Evolutionary conservation across 495 filamentous ascomycete genomes (phyloP).

Genomic region (Trichodelitschia bisporula): DNA sequence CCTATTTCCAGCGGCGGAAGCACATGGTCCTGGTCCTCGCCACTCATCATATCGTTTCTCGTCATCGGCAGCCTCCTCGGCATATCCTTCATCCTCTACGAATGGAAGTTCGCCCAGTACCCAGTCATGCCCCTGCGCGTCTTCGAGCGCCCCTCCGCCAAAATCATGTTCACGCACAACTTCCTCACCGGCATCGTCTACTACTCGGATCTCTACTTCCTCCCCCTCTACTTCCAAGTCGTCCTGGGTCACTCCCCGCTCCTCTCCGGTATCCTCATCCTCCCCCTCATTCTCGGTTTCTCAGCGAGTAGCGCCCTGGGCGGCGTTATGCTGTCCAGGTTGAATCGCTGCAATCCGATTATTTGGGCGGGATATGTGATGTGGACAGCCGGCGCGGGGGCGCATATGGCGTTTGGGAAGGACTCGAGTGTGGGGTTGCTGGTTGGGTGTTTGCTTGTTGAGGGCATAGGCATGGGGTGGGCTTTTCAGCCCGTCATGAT

Average conservation of each 20-base stretch:
- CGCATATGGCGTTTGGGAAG: conserved; percentile 1
- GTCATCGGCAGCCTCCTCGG: conserved; percentile 1
- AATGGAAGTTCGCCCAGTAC: conserved; percentile 3
- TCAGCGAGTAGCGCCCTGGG: conserved; percentile 25
- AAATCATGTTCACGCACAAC: conserved; percentile 26
- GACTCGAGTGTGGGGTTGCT: not conserved
- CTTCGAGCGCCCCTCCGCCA: conserved; percentile 26
- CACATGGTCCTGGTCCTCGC: not conserved
- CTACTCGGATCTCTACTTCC: conserved; percentile 22
- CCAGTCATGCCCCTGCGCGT: conserved; percentile 21
- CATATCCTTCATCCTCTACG: conserved; percentile 1
- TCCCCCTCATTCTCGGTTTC: conserved; percentile 25
- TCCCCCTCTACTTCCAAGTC: conserved; percentile 20
- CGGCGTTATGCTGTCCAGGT: conserved; percentile 1
- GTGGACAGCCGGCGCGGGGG: conserved; percentile 2
- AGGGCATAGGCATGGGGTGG: conserved; percentile 2
- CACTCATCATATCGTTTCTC: conserved; percentile 4
- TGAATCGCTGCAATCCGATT: not conserved
- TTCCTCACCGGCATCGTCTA: conserved; percentile 32
- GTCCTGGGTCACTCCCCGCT: conserved; percentile 11
- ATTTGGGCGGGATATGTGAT: not conserved
- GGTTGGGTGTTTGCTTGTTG: not conserved
- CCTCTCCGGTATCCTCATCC: conserved; percentile 19
- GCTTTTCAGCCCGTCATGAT: conserved; percentile 4
- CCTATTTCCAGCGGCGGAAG: conserved; percentile 2